Evolutionary conservation across 2,329 filamentous ascomycete species (phyloP), one percentile per base, ranked within the genome.

Genomic region (Aspergillus sojae): DNA sequence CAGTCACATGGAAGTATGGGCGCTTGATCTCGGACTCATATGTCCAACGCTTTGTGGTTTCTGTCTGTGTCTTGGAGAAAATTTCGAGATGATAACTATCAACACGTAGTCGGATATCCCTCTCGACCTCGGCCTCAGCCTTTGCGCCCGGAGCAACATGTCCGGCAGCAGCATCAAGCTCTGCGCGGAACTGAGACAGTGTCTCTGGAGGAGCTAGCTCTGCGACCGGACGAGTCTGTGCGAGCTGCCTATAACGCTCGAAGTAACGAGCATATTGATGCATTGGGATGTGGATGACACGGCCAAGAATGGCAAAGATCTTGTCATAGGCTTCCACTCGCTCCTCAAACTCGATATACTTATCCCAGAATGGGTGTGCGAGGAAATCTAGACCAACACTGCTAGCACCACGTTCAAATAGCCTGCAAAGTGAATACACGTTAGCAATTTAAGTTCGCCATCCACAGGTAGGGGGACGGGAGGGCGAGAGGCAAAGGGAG

Each of bases 331-430:
- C 88, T 72, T 97, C 93, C 65, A 94, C 84, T 1, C 94, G 91
- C 76, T 97, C 94, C 77, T 98, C 95, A 73, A 96, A 98, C 76
- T 98, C 95, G 67, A 99, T 88, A 74, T 97, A 99, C 80, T 97
- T 98, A 79, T 99, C 95, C 95, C 95, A 99, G 81, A 99, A 97
- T 1, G 93, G 93, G 75, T 97, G 93, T 2, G 94, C 91, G 34
- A 97, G 85, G 75, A 97, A 99, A 79, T 99, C 95, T 21, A 98
- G 85, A 19, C 95, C 95, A 46, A 97, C 93, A 71, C 87, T 90
- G 34, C 86, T 86, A 32, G 93, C 91, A 66, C 91, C 95, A 69
- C 95, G 91, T 77, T 99, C 94, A 75, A 98, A 98, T 10, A 98
- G 86, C 70, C 95, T 99, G 71, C 61, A 54, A 56, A 30, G 34